Evolutionary conservation across 2,329 filamentous ascomycete genomes (phyloP), one percentile per base, ranked within the genome.

Genomic region (Sporothrix euskadiensis): DNA sequence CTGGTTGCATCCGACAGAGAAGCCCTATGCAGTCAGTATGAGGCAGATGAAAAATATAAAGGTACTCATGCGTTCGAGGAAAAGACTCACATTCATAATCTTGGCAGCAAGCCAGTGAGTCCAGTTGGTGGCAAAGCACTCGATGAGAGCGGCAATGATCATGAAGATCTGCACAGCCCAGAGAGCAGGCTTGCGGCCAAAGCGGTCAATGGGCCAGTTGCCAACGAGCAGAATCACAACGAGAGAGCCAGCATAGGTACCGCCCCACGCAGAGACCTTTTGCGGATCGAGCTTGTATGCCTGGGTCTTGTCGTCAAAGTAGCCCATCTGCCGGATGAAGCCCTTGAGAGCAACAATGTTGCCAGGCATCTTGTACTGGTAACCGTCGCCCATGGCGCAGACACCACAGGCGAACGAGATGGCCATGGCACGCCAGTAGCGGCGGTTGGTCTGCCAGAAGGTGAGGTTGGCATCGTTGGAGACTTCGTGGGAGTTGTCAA

Each of bases 81-180:
- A 14, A 44, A 9, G 32, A 47, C 41, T 44, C 22, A 73, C 71
- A 30, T 73, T 73, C 39, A 73, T 41, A n/a, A 73, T 73, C 71
- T 73, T 73, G 26, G 71, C 71, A 8, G 35, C 71, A 10, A 73
- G 71, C 71, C 71, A 73, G 22, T 73, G 71, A 3, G 14, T 54
- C 71, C 71, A 73, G 65, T 73, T 73, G 12, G 71, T 73, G 10
- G 71, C 71, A 47, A 69, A 69, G 1, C 52, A 41, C 41, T 73
- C 71, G 16, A 73, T 73, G 1, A 73, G 5, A 3, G 63, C 71
- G 4, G 71, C 71, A 41, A 73, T 73, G 30, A 73, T 61, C 71
- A 73, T 73, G 22, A 73, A 73, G 26, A 73, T 73, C 65, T 73
- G 71, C 30, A 73, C 71, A 19, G 71, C 71, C 71, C 71, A 73